These are phyloP conservation scores for Daedalea quercina DNA, from an alignment of 768 basidiomycete genomes.

Conservation along the genomic window DNA sequence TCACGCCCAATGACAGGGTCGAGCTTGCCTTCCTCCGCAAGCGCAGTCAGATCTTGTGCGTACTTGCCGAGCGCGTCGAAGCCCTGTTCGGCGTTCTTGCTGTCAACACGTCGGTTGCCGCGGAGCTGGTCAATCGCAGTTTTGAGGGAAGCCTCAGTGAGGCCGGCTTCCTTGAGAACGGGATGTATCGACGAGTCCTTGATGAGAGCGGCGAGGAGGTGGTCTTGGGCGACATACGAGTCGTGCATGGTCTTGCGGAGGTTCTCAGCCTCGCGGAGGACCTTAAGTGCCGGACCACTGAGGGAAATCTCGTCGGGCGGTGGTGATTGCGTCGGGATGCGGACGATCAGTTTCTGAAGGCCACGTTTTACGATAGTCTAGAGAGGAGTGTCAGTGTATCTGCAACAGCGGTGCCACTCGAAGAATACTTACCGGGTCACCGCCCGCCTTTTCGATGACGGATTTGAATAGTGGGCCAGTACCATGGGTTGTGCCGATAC, in stretches of 20 bases:
- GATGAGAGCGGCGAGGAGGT: slow-evolving; percentile 79
- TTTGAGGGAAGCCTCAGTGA: slow-evolving; percentile 68
- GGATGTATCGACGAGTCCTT: slow-evolving; percentile 62
- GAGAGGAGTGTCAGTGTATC: neutral
- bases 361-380: slow-evolving; percentile 59
- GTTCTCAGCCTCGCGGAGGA: slow-evolving; percentile 69
- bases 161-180: slow-evolving; percentile 67
- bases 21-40: slow-evolving; percentile 90
- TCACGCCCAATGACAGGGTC: slow-evolving; percentile 94
- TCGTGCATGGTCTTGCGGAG: slow-evolving; percentile 84
- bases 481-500: slow-evolving; percentile 20
- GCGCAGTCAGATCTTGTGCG: slow-evolving; percentile 76
- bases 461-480: slow-evolving; percentile 70
- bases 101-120: slow-evolving; percentile 82
- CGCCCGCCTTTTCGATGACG: slow-evolving; percentile 78
- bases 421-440: slow-evolving; percentile 58
- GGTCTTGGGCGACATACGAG: slow-evolving; percentile 90
- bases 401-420: neutral
- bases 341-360: slow-evolving; percentile 71
- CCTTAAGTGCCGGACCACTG: slow-evolving; percentile 47
- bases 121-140: slow-evolving; percentile 74
- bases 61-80: slow-evolving; percentile 92
- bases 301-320: slow-evolving; percentile 76
- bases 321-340: slow-evolving; percentile 78
- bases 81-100: slow-evolving; percentile 80